Evolutionary conservation across 768 basidiomycete species (phyloP), one percentile per base, ranked within the genome.

Genomic region (Trametes meyenii): DNA sequence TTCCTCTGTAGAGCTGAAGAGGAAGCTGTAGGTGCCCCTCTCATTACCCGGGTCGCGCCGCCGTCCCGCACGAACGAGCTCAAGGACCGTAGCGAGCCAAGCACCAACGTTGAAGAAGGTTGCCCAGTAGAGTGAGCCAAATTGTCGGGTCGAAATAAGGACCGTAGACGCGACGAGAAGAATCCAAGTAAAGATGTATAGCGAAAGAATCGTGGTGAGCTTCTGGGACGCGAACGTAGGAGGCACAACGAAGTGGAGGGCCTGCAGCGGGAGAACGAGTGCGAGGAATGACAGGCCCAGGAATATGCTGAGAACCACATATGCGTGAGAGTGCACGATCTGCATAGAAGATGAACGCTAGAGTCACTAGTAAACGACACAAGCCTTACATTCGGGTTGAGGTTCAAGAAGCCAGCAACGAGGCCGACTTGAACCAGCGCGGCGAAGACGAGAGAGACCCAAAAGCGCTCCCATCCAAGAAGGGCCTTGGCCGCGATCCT

Each of bases 301-400:
- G 35, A 79, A 75, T 0, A 85, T 83, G 21, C 76, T 63, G 13
- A 86, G 68, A 14, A 88, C 82, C 14, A 81, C 67, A 58, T 81
- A 80, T 3, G 82, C 81, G 7, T 78, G 79, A 1, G 87, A 82
- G 69, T 92, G 85, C 10, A 85, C 74, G 29, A 86, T 78, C 90
- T 92, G 66, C n/a, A 14, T 17, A 43, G 29, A 3, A n/a, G 19
- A 55, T 60, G 12, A 45, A 43, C 57, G 66, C 36, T 40, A 58
- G 36, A 24, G 39, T 23, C n/a, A 40, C 33, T 38, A 23, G 19
- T 52, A n/a, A 21, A 16, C 12, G 26, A 6, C n/a, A 26, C 24
- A n/a, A 1, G 74, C 16, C 86, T 67, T 67, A 90, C 89, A 63
- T 83, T 85, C 33, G 85, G 84, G 70, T 90, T 90, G 43, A 88